Percentiles rank a stretch among this genome's conserved stretches.
phyloP scores from a whole-genome alignment of 2,329 filamentous ascomycete genomes.

The Colletotrichum tabaci region DNA sequence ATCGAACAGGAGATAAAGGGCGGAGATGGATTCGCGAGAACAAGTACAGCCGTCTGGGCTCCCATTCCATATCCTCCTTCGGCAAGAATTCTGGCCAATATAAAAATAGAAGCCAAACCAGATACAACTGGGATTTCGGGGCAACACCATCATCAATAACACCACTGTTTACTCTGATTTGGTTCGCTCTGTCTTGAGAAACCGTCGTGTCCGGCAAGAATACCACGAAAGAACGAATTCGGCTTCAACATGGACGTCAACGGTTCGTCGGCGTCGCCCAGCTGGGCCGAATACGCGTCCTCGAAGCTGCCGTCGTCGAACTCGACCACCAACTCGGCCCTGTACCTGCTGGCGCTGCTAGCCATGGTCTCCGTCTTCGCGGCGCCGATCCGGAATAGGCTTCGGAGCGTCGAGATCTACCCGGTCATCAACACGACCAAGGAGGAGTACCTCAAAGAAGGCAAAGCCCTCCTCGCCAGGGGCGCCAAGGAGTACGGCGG shows the following conservation, averaged over 20 bases:
- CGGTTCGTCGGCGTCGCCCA: neutral
- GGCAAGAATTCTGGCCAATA: too few species aligned
- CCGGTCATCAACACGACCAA: constrained; percentile 27
- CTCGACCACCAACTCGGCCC: neutral
- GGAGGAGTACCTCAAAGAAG: constrained; percentile 24
- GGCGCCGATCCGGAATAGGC: constrained; percentile 5
- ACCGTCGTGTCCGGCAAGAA: too few species aligned
- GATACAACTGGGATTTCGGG: too few species aligned
- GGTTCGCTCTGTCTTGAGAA: too few species aligned
- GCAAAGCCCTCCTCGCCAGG: constrained; percentile 15
- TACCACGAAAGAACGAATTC: too few species aligned
- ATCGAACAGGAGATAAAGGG: too few species aligned
- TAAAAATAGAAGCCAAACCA: too few species aligned
- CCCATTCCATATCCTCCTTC: too few species aligned
- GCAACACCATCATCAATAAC: too few species aligned
- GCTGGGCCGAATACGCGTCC: neutral
- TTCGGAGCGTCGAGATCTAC: constrained; percentile 15
- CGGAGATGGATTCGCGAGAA: too few species aligned
- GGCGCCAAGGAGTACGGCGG: constrained; percentile 21
- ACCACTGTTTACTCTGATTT: too few species aligned
- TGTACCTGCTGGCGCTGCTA: constrained; percentile 14
- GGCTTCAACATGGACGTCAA: constrained; percentile 11
- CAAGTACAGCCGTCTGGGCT: too few species aligned
- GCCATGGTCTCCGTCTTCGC: neutral
- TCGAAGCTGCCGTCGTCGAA: neutral